These are phyloP conservation scores for Yamadazyma friedrichii DNA, from an alignment of 1,139 yeast species.

Conservation along the genomic window DNA sequence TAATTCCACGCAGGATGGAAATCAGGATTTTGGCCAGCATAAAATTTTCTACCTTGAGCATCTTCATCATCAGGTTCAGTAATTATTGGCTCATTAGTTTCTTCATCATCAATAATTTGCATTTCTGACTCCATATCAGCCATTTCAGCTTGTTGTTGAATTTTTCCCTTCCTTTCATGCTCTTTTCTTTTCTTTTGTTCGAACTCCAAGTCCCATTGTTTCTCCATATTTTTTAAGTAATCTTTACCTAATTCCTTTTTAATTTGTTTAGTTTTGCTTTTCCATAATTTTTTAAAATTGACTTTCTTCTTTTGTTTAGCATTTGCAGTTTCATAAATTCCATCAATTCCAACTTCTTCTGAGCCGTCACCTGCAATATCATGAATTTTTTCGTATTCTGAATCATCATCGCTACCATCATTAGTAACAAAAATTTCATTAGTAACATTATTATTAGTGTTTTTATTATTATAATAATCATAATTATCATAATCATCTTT, in stretches of 20 bases:
- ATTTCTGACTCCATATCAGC: slow-evolving; percentile 3
- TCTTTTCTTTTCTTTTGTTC: slow-evolving; percentile 16
- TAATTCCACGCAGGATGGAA: slow-evolving; percentile 41
- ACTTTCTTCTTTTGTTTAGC: slow-evolving; percentile 23
- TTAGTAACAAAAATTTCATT: slow-evolving; percentile 11
- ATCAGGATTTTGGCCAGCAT: slow-evolving; percentile 26
- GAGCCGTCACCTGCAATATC: slow-evolving; percentile 9
- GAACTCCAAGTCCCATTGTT: slow-evolving; percentile 21
- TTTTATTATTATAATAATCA: slow-evolving; percentile 30
- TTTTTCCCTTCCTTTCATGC: slow-evolving; percentile 9
- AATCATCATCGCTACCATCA: slow-evolving; percentile 19
- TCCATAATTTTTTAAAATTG: slow-evolving; percentile 26
- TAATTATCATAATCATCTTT: slow-evolving; percentile 35
- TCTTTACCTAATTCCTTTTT: slow-evolving; percentile 34
- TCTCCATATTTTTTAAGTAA: slow-evolving; percentile 26
- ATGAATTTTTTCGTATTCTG: slow-evolving; percentile 16
- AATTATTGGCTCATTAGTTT: slow-evolving; percentile 9
- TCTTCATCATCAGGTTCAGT: slow-evolving; percentile 16
- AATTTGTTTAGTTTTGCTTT: slow-evolving; percentile 24
- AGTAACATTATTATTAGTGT: slow-evolving; percentile 7
- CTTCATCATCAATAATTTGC: slow-evolving; percentile 7
- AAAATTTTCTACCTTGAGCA: slow-evolving; percentile 7
- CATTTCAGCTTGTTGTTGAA: slow-evolving; percentile 3
- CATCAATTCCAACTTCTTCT: slow-evolving; percentile 7
- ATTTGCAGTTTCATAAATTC: slow-evolving; percentile 10